Conservation (phyloP, 2,329 filamentous ascomycete species). For the Monosporascus sp. region DNA sequence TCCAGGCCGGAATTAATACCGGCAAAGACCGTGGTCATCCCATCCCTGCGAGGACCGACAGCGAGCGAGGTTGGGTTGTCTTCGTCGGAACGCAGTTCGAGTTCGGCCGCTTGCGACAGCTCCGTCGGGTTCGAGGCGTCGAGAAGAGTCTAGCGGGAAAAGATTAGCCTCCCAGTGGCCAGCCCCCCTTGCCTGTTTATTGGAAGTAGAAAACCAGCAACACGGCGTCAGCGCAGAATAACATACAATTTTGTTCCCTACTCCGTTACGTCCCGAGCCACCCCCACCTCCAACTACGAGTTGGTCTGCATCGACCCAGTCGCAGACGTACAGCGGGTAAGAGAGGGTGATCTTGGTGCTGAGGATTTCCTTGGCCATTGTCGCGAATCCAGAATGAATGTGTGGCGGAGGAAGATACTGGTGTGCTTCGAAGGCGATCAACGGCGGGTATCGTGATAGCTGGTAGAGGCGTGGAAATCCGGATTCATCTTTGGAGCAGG, state of each 20-base stretch:
- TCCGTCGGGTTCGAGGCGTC: slow-evolving; percentile 62
- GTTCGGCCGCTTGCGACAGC: slow-evolving; percentile 61
- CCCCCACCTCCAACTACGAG: slow-evolving; percentile 84
- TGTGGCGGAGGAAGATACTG: neutral
- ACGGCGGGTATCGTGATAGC: neutral
- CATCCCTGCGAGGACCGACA: slow-evolving; percentile 56
- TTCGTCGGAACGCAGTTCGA: slow-evolving; percentile 76
- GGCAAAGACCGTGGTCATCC: slow-evolving; percentile 57
- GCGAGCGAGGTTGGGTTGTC: slow-evolving; percentile 84
- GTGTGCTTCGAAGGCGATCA: neutral
- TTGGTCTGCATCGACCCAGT: slow-evolving; percentile 69
- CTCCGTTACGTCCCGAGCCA: slow-evolving; percentile 73
- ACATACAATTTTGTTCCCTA: slow-evolving; percentile 80
- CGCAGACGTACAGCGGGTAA: slow-evolving; percentile 82
- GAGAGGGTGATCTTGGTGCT: slow-evolving; percentile 62
- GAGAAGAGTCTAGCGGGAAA: slow-evolving; percentile 56
- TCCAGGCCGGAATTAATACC: slow-evolving; percentile 78
- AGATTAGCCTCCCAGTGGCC: slow-evolving; percentile 1
- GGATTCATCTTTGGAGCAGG: neutral
- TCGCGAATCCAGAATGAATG: slow-evolving; percentile 2
- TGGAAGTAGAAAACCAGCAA: no score
- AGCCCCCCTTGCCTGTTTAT: neutral
- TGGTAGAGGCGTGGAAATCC: neutral
- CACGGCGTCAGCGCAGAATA: neutral
- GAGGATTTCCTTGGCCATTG: slow-evolving; percentile 31